Percentiles rank a stretch among this genome's conserved stretches.
These are phyloP conservation scores for Selaginella tamariscina DNA, from an alignment of 75 land plant species.

Conservation along the genomic window DNA sequence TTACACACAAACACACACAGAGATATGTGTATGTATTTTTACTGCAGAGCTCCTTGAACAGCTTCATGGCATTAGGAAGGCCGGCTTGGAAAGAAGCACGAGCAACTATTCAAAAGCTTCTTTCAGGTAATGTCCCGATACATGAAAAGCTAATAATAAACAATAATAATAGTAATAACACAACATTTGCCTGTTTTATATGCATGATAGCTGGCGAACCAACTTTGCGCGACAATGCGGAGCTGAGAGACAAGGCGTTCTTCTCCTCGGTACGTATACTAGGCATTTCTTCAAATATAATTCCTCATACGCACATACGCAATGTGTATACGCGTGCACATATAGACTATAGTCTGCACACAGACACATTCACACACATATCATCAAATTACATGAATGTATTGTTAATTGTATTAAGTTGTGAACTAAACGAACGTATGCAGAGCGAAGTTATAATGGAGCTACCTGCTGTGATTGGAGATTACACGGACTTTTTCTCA, in stretches of 20 bases:
- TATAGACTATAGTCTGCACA: no score
- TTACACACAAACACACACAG: no score
- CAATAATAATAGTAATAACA: no score
- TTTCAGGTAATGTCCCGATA: slow-evolving; percentile 43
- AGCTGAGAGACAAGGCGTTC: slow-evolving; percentile 54
- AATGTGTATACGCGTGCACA: no score
- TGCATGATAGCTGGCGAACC: slow-evolving; percentile 62
- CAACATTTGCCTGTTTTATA: background rate
- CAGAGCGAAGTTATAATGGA: slow-evolving; percentile 75
- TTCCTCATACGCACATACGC: no score
- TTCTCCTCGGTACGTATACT: slow-evolving; percentile 52
- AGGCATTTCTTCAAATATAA: no score
- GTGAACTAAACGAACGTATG: no score
- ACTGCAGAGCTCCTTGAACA: slow-evolving; percentile 62
- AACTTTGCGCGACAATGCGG: slow-evolving; percentile 54
- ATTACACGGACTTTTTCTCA: slow-evolving; percentile 90
- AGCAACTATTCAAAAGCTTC: slow-evolving; percentile 55
- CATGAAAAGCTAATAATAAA: no score
- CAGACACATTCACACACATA: no score
- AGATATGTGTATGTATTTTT: no score
- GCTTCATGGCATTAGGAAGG: slow-evolving; percentile 70
- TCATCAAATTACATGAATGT: no score
- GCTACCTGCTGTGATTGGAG: slow-evolving; percentile 71
- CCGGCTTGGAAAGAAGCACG: slow-evolving; percentile 99
- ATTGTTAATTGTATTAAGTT: no score